phyloP scores from a whole-genome alignment of 257 asterid species.

The Nicotiana sylvestris region DNA sequence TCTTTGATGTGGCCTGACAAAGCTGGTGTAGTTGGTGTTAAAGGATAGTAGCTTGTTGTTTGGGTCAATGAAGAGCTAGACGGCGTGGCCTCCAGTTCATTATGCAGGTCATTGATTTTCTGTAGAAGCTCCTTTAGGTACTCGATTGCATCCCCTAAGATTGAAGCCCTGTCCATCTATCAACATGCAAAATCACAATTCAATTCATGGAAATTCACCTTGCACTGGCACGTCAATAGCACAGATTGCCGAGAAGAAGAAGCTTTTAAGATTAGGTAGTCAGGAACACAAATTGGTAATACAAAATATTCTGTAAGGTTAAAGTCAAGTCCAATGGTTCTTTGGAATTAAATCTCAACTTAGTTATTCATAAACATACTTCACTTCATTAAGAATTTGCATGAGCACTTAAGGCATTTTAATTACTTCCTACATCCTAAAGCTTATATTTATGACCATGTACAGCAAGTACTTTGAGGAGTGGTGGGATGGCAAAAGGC shows the following conservation, averaged over 20 bases:
- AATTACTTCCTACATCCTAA: neutral
- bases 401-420: neutral
- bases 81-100: conserved; percentile 69
- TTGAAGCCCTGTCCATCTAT: conserved; percentile 93
- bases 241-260: neutral
- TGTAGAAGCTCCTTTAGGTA: conserved; percentile 80
- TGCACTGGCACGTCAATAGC: neutral
- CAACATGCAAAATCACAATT: conserved; percentile 2
- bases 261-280: neutral
- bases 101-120: conserved; percentile 77
- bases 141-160: conserved; percentile 87
- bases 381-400: neutral
- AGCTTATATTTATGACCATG: neutral
- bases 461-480: neutral
- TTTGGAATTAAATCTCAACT: neutral
- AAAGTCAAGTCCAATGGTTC: neutral
- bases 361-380: neutral
- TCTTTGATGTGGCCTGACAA: conserved; percentile 66
- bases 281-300: neutral
- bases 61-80: conserved; percentile 53
- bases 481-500: neutral
- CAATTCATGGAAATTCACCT: neutral
- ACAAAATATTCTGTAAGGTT: neutral
- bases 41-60: conserved; percentile 59
- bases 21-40: conserved; percentile 64